A percentile compares a stretch with the other conserved stretches of the same genome.
Evolutionary conservation across 129 eudicot genomes (phyloP).

Genomic region (Rutidosis leptorrhynchoides): DNA sequence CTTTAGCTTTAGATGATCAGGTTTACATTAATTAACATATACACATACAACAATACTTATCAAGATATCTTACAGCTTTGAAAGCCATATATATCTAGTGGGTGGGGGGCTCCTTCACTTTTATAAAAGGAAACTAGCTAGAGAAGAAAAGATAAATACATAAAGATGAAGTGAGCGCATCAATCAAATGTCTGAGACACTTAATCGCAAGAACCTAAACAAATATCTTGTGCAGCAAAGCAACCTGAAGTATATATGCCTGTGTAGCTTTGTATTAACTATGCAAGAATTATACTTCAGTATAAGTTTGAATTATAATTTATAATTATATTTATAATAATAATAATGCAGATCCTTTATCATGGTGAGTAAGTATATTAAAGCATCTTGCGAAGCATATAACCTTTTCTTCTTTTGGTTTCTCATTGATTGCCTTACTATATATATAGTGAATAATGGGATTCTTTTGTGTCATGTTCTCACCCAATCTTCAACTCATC

Average conservation of each 20-base stretch:
- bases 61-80: neutral
- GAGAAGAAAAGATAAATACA: neutral
- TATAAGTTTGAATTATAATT: neutral
- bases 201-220: neutral
- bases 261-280: neutral
- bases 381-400: neutral
- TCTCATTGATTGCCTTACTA: conserved; percentile 12
- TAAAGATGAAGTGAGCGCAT: neutral
- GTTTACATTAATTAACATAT: too few relatives aligned
- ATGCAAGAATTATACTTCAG: too few relatives aligned
- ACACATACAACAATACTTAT: too few relatives aligned
- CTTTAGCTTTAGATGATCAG: neutral
- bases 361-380: too few relatives aligned
- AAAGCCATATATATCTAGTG: neutral
- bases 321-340: too few relatives aligned
- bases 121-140: neutral
- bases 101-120: neutral
- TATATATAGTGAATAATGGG: conserved; percentile 9
- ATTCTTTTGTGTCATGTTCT: conserved; percentile 11
- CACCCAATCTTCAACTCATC: neutral
- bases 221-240: conserved; percentile 4
- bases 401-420: conserved; percentile 7
- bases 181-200: neutral
- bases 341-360: too few relatives aligned
- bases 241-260: conserved; percentile 8